Evolutionary conservation across 73 alveolate species (phyloP).

Genomic region (Paramecium tetraurelia): DNA sequence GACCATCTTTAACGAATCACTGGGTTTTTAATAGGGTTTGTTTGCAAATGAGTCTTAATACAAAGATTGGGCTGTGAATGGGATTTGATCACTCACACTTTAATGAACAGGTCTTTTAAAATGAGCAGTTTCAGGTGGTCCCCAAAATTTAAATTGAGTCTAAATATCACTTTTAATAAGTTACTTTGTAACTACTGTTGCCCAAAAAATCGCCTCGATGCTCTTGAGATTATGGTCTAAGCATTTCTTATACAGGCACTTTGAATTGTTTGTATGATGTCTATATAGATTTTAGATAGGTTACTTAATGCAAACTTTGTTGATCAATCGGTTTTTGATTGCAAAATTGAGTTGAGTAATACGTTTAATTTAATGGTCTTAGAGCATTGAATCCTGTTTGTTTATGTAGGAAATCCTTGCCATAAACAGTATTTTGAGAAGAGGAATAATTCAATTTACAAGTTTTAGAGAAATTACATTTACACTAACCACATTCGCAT

Average conservation of each 20-base stretch:
- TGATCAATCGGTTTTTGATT: constrained; percentile 6
- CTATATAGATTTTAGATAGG: background rate
- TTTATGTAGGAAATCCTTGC: background rate
- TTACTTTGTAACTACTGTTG: constrained; percentile 12
- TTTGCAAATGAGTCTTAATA: constrained; percentile 14
- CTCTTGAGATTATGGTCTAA: constrained; percentile 9
- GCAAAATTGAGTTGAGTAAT: background rate
- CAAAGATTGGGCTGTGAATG: background rate
- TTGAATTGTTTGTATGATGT: background rate
- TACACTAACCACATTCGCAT: constrained; percentile 43
- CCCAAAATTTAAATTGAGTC: constrained; percentile 30
- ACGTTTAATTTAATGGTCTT: background rate
- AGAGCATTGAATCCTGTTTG: background rate
- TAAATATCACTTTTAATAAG: background rate
- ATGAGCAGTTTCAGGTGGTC: constrained; percentile 25
- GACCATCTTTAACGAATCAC: background rate
- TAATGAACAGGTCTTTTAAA: constrained; percentile 29
- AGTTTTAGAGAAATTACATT: constrained; percentile 29
- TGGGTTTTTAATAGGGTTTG: background rate
- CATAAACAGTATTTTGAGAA: background rate
- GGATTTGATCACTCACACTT: constrained; percentile 27
- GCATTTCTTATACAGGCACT: background rate
- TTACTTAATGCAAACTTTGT: constrained; percentile 11
- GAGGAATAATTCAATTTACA: constrained; percentile 5
- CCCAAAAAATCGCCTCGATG: constrained; percentile 43